These are phyloP conservation scores for Cryptococcus sp. DNA, from an alignment of 1,284 basidiomycete genomes.

Conservation along the genomic window DNA sequence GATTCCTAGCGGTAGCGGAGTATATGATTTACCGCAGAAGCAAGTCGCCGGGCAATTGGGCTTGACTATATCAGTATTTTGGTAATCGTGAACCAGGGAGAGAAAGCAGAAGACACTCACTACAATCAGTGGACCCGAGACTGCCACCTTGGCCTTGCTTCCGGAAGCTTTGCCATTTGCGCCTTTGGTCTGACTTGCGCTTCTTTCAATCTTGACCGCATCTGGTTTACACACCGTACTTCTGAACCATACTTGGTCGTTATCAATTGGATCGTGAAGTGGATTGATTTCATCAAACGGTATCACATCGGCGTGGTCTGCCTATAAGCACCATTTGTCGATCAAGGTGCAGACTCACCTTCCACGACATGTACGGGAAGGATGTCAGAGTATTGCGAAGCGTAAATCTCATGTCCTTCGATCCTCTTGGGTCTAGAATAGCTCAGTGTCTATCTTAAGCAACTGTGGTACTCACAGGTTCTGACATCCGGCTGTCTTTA, in stretches of 20 bases:
- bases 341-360: conserved; percentile 5
- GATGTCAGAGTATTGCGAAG: conserved; percentile 10
- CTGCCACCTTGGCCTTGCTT: not conserved
- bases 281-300: conserved; percentile 18
- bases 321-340: not conserved
- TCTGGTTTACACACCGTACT: conserved; percentile 5
- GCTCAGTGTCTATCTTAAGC: not conserved
- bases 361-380: conserved; percentile 21
- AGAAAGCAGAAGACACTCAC: not conserved
- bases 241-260: conserved; percentile 10
- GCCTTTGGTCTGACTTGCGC: conserved; percentile 2
- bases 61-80: conserved; percentile 1
- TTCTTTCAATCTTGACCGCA: not conserved
- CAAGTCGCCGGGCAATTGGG: conserved; percentile 14
- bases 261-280: conserved; percentile 12
- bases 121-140: not conserved
- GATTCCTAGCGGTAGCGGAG: conserved; percentile 6
- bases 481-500: not conserved
- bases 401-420: conserved; percentile 14
- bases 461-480: not conserved
- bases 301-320: conserved; percentile 11
- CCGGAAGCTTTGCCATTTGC: not conserved
- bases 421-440: conserved; percentile 4
- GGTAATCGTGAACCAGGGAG: no score
- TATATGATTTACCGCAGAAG: conserved; percentile 17